Base-by-base conservation (phyloP, 768 basidiomycete genomes). In the Leucosporidium yakuticum region DNA sequence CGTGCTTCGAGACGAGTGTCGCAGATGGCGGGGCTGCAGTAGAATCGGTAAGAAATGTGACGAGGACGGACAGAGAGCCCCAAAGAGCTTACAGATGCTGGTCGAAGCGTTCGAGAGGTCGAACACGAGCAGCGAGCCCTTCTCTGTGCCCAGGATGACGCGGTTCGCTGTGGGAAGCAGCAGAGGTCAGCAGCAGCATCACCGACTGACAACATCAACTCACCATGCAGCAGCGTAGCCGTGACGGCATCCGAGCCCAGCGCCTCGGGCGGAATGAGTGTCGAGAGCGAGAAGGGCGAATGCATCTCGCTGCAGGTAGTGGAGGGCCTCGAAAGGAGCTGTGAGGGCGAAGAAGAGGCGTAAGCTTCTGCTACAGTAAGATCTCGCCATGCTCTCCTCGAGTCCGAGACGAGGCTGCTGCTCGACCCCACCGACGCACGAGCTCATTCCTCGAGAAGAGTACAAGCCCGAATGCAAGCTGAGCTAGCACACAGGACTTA, bases 71-170 rank as follows among this genome's bases (percentile, higher is more conserved):
- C n/a, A n/a, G n/a, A n/a, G n/a, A n/a, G n/a, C n/a, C n/a, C 32
- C 0, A 19, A 19, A n/a, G 29, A 17, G 25, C 64, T 17, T 12
- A 62, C 63, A 32, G 12, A 29, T 59, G 61, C 55, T 64, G 4
- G 60, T 68, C 5, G 66, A 68, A 0, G 67, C 63, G 5, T 34
- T 31, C 1, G 61, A 49, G 14, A 66, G 62, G 58, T 68, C 70
- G 49, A 73, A 70, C 12, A 68, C 69, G 36, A 70, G 53, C 14
- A 73, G 19, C 4, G 57, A 39, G 21, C 72, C 72, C 39, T 58
- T 63, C 8, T 73, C 69, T 0, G 68, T 73, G 1, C 72, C 72
- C 21, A 73, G 51, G 32, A 67, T 19, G 66, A 73, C 58, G 7
- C 72, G 72, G 49, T 73, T 68, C 44, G 68, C 72, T 73, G 61